Conservation (phyloP, 345 rosid species). For the Triadica sebifera region DNA sequence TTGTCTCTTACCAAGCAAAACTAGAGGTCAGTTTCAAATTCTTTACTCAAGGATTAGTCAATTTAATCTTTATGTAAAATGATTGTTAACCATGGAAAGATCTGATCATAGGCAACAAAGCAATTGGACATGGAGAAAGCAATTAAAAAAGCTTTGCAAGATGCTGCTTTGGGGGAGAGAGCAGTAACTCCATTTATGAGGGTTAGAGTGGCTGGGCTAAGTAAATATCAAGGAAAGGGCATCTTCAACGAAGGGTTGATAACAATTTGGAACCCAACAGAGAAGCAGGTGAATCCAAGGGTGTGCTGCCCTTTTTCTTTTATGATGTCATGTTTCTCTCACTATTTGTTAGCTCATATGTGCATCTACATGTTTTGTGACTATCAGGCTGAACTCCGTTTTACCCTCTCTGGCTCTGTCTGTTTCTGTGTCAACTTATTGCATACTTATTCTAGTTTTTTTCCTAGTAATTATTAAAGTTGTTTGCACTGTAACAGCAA, state of each 20-base stretch:
- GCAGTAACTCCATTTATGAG: slow-evolving; percentile 87
- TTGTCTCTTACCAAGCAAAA: slow-evolving; percentile 62
- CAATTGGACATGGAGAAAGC: slow-evolving; percentile 59
- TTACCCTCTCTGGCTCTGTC: neutral
- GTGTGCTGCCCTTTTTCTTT: slow-evolving; percentile 4
- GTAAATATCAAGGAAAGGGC: slow-evolving; percentile 31
- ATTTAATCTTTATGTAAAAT: slow-evolving; percentile 5
- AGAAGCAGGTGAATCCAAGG: slow-evolving; percentile 58
- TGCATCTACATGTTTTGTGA: neutral
- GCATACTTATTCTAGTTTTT: slow-evolving; percentile 10
- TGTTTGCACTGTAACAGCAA: slow-evolving; percentile 44
- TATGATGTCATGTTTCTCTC: slow-evolving; percentile 12
- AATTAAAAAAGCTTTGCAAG: slow-evolving; percentile 64
- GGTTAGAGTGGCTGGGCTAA: slow-evolving; percentile 77
- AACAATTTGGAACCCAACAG: slow-evolving; percentile 94
- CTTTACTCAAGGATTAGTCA: slow-evolving; percentile 9
- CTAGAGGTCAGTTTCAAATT: slow-evolving; percentile 55
- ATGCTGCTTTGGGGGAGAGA: slow-evolving; percentile 68
- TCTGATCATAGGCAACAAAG: slow-evolving; percentile 55
- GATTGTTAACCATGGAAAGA: slow-evolving; percentile 23
- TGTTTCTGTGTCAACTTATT: slow-evolving; percentile 8
- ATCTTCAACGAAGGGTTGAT: slow-evolving; percentile 63
- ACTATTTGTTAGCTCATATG: neutral
- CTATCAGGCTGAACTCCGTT: neutral
- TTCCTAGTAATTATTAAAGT: slow-evolving; percentile 1